These are phyloP conservation scores for Nicotiana paniculata DNA, from an alignment of 257 asterid genomes.

Conservation along the genomic window DNA sequence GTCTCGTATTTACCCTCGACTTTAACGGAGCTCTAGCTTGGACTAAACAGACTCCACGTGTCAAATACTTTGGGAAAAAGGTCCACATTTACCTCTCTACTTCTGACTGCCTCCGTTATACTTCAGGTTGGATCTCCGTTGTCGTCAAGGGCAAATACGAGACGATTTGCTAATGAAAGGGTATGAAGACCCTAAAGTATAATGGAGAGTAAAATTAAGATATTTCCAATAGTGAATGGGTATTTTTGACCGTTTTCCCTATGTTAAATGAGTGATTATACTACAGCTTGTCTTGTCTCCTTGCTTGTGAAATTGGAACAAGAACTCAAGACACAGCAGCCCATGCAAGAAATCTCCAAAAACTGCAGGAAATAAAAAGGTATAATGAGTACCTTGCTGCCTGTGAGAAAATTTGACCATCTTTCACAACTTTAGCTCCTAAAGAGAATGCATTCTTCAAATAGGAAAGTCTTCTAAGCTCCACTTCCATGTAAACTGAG, in stretches of 20 bases:
- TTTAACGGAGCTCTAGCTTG: not conserved
- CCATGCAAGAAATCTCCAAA: not conserved
- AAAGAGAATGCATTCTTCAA: conserved; percentile 41
- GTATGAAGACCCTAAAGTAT: not conserved
- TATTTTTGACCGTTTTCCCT: not conserved
- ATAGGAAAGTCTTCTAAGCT: conserved; percentile 68
- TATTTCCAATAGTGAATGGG: not conserved
- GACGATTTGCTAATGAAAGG: not conserved
- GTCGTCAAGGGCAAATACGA: not conserved
- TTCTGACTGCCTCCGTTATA: not conserved
- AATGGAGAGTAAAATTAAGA: conserved; percentile 2
- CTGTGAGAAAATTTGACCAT: conserved; percentile 16
- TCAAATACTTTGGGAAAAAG: not conserved
- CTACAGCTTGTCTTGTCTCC: not conserved
- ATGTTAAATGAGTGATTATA: not conserved
- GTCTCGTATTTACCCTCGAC: not conserved
- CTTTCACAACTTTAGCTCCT: conserved; percentile 21
- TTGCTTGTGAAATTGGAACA: not conserved
- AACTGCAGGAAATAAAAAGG: not conserved
- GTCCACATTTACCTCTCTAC: not conserved
- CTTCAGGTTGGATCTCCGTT: not conserved
- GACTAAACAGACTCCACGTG: not conserved
- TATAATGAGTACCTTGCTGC: conserved; percentile 40
- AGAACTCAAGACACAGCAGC: not conserved
- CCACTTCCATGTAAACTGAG: conserved; percentile 83